These are phyloP conservation scores for Ceratocystis harringtonii DNA, from an alignment of 2,329 filamentous ascomycete species.

Conservation along the genomic window DNA sequence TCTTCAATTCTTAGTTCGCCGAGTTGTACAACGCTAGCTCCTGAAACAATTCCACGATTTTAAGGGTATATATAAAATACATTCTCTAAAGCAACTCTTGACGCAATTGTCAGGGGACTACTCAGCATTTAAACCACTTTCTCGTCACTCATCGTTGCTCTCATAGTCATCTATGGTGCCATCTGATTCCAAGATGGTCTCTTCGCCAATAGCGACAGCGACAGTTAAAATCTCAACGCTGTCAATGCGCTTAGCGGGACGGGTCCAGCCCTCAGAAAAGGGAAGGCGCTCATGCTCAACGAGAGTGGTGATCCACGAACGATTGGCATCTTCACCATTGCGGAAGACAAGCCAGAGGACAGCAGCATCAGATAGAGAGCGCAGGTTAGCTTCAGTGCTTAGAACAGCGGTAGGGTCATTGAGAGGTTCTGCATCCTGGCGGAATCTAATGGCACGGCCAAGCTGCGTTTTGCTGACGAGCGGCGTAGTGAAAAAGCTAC, in stretches of 20 bases:
- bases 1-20: too few relatives aligned
- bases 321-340: constrained; percentile 18
- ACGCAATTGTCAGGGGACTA: too few relatives aligned
- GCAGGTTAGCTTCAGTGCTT: constrained; percentile 7
- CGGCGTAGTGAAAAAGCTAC: constrained; percentile 18
- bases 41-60: too few relatives aligned
- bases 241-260: neutral
- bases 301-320: constrained; percentile 19
- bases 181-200: neutral
- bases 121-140: too few relatives aligned
- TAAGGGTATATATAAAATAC: too few relatives aligned
- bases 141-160: too few relatives aligned
- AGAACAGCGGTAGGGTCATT: constrained; percentile 21
- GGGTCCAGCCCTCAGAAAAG: constrained; percentile 14
- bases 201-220: neutral
- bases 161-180: too few relatives aligned
- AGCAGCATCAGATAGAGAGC: constrained; percentile 20
- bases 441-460: constrained; percentile 21
- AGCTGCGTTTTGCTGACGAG: constrained; percentile 23
- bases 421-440: constrained; percentile 20
- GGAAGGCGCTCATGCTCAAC: constrained; percentile 18
- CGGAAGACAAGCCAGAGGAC: constrained; percentile 20
- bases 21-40: too few relatives aligned
- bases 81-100: too few relatives aligned
- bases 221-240: neutral